Base-by-base conservation (phyloP, 208 protist genomes). In the Borovskyia barvae region DNA sequence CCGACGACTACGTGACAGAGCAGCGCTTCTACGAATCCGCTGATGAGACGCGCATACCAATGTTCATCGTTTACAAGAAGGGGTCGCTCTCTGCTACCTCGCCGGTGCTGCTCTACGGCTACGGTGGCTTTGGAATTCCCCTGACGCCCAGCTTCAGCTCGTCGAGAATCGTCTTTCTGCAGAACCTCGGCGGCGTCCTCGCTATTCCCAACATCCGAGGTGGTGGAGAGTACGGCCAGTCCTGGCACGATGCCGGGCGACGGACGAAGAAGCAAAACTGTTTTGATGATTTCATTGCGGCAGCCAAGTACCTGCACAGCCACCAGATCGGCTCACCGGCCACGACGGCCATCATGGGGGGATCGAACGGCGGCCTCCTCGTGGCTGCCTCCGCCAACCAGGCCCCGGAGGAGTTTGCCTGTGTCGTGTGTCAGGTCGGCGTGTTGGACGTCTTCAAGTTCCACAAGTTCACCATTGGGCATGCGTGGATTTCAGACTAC, bases 381-480 rank as follows among this genome's bases (percentile, higher is more conserved):
- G 88, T 97, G 11, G 93, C 79, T 2, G 95, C 94, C 12, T 73
- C 64, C 37, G 77, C 82, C 37, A 97, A 96, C 64, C 93, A 97
- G 72, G 82, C 82, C 3, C 95, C 97, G 19, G 85, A 93, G 24
- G 56, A 86, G 19, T 87, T 97, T 26, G 49, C 83, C 29, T 85
- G 77, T 46, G 92, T 85, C 12, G 74, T 98, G 39, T 89, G 86
- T 60, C 77, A 91, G 42, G 95, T 97, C 22, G 90, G 88, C 17
- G 92, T 98, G 25, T 61, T 98, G 51, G 95, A 98, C 71, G 93
- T 98, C 88, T 92, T 83, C 67, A 93, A 95, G 68, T 98, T 96
- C 68, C 92, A 98, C 78, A 96, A 96, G 70, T 97, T 98, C 59
- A 96, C 94, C 46, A 97, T 97, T 69, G 97, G 97, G 29, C 82